phyloP scores from a whole-genome alignment of 257 asterid genomes.

The Ophiorrhiza pumila region DNA sequence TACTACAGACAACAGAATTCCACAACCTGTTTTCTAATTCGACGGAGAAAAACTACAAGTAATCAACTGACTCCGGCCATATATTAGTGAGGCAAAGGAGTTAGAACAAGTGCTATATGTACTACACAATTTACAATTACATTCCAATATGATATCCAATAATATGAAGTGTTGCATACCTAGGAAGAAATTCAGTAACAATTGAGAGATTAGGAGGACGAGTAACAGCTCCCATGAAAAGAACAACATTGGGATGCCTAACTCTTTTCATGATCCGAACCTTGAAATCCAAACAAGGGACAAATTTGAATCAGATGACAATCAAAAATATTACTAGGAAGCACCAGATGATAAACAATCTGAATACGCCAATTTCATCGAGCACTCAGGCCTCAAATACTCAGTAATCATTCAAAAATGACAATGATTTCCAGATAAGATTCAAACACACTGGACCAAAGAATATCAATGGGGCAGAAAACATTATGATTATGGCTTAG shows the following conservation, averaged over 20 bases:
- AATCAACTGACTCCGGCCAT: neutral
- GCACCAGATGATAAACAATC: neutral
- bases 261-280: slow-evolving; percentile 79
- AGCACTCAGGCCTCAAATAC: neutral
- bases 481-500: neutral
- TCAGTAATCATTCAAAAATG: neutral
- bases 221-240: slow-evolving; percentile 97
- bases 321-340: neutral
- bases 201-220: slow-evolving; percentile 97
- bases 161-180: slow-evolving; percentile 47
- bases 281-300: slow-evolving; percentile 42
- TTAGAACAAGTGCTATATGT: neutral
- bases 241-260: slow-evolving; percentile 93
- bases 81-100: neutral
- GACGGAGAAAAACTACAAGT: neutral
- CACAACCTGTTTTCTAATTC: neutral
- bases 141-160: too few relatives aligned
- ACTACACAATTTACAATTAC: neutral
- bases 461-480: neutral
- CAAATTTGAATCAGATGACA: slow-evolving; percentile 10
- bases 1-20: neutral
- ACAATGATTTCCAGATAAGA: neutral
- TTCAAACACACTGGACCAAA: neutral
- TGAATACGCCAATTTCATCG: neutral
- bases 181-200: slow-evolving; percentile 89